phyloP scores from a whole-genome alignment of 73 alveolate species.

The Paramecium primaurelia region DNA sequence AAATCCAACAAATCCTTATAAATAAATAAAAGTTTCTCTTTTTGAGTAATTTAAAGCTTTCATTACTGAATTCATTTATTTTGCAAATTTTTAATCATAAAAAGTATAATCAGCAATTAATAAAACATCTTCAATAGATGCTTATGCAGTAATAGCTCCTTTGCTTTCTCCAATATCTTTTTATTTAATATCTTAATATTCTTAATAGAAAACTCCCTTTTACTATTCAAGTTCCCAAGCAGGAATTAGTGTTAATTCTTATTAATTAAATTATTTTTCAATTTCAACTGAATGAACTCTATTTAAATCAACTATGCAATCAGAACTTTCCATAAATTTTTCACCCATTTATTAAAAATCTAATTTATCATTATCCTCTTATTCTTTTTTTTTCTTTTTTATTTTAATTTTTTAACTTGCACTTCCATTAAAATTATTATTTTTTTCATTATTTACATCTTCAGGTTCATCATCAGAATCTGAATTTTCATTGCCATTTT shows the following conservation, averaged over 20 bases:
- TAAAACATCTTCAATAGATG: constrained; percentile 31
- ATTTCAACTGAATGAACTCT: background rate
- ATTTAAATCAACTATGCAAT: constrained; percentile 8
- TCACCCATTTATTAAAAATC: constrained; percentile 4
- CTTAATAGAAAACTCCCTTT: background rate
- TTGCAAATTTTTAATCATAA: constrained; percentile 3
- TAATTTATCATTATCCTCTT: background rate
- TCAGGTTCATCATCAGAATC: background rate
- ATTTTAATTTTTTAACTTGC: background rate
- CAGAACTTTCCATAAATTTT: background rate
- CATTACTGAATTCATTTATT: background rate
- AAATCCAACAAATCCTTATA: background rate
- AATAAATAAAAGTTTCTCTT: background rate
- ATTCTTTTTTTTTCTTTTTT: constrained; percentile 5
- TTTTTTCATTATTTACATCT: background rate
- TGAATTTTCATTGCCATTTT: background rate
- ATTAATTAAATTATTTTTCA: background rate
- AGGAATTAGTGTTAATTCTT: background rate
- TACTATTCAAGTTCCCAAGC: background rate
- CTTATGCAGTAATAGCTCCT: background rate
- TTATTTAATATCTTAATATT: background rate
- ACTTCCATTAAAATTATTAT: background rate
- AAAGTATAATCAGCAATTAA: background rate
- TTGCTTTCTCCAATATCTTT: background rate
- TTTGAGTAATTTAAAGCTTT: constrained; percentile 12